Evolutionary conservation across 192 early-diverging fungal genomes (phyloP).

Genomic region (Backusella tuberculispora): DNA sequence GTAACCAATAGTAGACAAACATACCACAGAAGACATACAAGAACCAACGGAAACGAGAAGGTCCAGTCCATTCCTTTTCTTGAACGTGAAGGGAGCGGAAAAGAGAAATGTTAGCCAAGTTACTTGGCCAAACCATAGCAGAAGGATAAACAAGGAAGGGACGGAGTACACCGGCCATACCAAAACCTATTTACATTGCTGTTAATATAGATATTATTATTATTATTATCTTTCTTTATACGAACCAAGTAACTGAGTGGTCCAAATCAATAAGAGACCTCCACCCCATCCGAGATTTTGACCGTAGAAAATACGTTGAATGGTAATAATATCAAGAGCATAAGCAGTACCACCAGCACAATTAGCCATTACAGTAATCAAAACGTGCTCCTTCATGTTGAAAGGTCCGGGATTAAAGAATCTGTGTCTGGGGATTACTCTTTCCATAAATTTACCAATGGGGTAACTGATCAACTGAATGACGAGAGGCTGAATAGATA

Average conservation of each 20-base stretch:
- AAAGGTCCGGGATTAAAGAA: slow-evolving; percentile 70
- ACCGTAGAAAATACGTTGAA: slow-evolving; percentile 61
- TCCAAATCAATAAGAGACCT: slow-evolving; percentile 59
- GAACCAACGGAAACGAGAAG: slow-evolving; percentile 64
- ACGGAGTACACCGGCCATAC: slow-evolving; percentile 72
- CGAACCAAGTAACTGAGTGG: slow-evolving; percentile 42
- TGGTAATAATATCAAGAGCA: slow-evolving; percentile 59
- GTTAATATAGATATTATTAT: neutral
- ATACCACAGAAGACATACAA: slow-evolving; percentile 51
- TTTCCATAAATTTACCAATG: slow-evolving; percentile 50
- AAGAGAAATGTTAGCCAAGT: slow-evolving; percentile 74
- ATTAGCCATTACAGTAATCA: slow-evolving; percentile 59
- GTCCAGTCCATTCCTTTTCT: slow-evolving; percentile 29
- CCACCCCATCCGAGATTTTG: slow-evolving; percentile 55
- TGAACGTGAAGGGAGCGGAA: slow-evolving; percentile 73
- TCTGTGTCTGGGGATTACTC: slow-evolving; percentile 39
- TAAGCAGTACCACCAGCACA: slow-evolving; percentile 55
- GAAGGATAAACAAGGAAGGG: slow-evolving; percentile 85
- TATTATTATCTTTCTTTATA: neutral
- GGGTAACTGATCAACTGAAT: slow-evolving; percentile 57
- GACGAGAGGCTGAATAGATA: slow-evolving; percentile 48
- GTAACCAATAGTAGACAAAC: slow-evolving; percentile 65
- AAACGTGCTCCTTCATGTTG: slow-evolving; percentile 70
- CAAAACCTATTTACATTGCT: slow-evolving; percentile 40
- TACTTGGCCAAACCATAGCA: slow-evolving; percentile 88